Base-by-base conservation (phyloP, 352 stramenopile species). In the Phytophthora pistaciae region DNA sequence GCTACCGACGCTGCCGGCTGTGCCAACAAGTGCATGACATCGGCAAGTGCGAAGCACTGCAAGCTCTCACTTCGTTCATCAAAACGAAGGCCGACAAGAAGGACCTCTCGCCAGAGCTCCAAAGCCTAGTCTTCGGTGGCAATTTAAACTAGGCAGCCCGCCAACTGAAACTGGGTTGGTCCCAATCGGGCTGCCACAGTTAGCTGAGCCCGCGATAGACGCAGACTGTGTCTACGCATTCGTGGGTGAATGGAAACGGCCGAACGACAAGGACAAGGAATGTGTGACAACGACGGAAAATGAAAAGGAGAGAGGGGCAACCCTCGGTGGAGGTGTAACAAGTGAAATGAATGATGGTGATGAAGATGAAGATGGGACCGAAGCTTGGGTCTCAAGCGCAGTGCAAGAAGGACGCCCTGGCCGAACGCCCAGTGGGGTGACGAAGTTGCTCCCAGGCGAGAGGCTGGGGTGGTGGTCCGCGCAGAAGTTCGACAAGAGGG, bases 111-210 rank as follows among this genome's bases (percentile, higher is more conserved):
- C 25, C 25, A 5, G 25, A 29, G 25, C 25, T 29, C 25, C 11
- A 48, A 48, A n/a, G 40, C 40, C 13, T n/a, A 48, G 40, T 48
- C 16, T 48, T 48, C 16, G 40, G 40, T 14, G 16, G 40, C 16
- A 21, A 56, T 55, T 55, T 29, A 53, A 61, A 33, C 56, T 61
- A 53, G 38, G 36, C 38, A 64, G 42, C 36, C 46, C 55, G 36
- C 49, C 33, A 63, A 64, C 55, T 60, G 57, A 48, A 64, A 56
- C 57, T 50, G 44, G 57, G 40, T 55, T 29, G 29, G 29, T 33
- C 29, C 25, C 57, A 20, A 42, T 10, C 25, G 29, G 5, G 27
- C 27, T 31, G 27, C 27, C 27, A 31, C 27, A 31, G 27, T 31
- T 31, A 31, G 27, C 42, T 20, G 57, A 64, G 42, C 57, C 57